Evolutionary conservation across 2,329 filamentous ascomycete species (phyloP), one percentile per base, ranked within the genome.

Genomic region (Tolypocladium amazonense): DNA sequence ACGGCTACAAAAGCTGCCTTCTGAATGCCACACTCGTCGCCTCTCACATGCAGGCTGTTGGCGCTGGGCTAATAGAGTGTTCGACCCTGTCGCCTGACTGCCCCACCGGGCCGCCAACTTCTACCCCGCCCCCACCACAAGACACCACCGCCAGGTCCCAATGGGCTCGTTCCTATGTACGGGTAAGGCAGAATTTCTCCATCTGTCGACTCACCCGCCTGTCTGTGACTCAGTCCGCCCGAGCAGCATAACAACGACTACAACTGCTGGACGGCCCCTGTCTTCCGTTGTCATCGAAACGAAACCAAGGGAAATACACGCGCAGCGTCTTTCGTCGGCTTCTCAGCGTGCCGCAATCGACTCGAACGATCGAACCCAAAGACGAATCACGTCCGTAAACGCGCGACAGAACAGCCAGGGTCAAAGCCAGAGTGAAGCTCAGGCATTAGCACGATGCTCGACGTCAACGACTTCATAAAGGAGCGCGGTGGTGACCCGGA

Each of bases 401-500:
- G 15, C 11, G 30, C 50, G 35, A 14, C 37, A 27, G 27, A n/a
- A 23, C 27, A 35, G 50, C 6, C 30, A 43, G 39, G 20, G 39
- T 7, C 30, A 30, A 56, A 11, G 12, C 15, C 15, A 14, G 18
- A 25, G 8, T n/a, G 23, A 33, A 38, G 25, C 9, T 37, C 14
- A 8, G 2, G 4, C 18, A 38, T 27, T 20, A 2, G 35, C 67
- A 75, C 63, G 39, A 91, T 91, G 88, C 81, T 91, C 66, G 89
- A 92, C 78, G 81, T 91, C 59, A 81, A 83, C 67, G 89, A 92
- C 71, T 91, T 93, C 72, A 88, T 93, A 70, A 76, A 83, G 72
- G 91, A 97, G 75, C 89, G 92, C 68, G 94, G 93, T 66, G 94
- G 94, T 67, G 86, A 97, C 77, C 90, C 92, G 20, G 88, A 96